Evolutionary conservation across 202 grass and related monocot genomes (phyloP), one percentile per base, ranked within the genome.

Genomic region (Carex arenaria): DNA sequence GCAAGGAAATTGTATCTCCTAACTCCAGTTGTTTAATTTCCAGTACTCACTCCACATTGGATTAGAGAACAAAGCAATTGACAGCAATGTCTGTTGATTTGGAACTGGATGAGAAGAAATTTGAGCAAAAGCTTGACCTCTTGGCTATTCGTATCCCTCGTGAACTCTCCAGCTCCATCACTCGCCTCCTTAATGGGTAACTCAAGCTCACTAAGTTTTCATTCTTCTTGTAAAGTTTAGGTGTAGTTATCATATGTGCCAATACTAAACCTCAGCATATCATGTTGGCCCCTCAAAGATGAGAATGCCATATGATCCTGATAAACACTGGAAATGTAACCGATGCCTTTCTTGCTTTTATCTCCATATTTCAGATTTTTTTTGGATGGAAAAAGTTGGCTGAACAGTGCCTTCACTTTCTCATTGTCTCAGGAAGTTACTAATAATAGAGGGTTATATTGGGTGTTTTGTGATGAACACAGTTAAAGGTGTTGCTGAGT

Each of bases 91-190:
- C 80, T 30, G 63, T 10, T 36, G 80, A 82, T 67, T 82, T 95
- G 84, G 93, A 89, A 55, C 79, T 94, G 42, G 91, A 96, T 36
- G 87, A 90, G 84, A 94, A 85, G 56, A 89, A 86, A 76, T 99
- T 99, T 78, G 96, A 99, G 85, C 71, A 93, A 67, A 85, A 76
- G 85, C 45, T 99, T 28, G 63, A 92, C 64, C 88, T 95, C n/a
- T 85, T 70, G 85, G 88, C 96, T 3, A 88, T 99, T 78, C 88
- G 96, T 60, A 96, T 99, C 79, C 96, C 96, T 14, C 93, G 93
- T 1, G 85, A 91, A 76, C 83, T 87, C 45, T 85, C 89, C 12
- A 89, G 88, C 72, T 83, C 87, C 36, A 63, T 92, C 79, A 92
- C 86, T 31, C 93, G 85, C 30, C 83, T 99, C 7, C 89, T 99